Percentiles rank a stretch among this genome's conserved stretches.
phyloP scores from a whole-genome alignment of 768 basidiomycete species.

The Auricularia cornea region DNA sequence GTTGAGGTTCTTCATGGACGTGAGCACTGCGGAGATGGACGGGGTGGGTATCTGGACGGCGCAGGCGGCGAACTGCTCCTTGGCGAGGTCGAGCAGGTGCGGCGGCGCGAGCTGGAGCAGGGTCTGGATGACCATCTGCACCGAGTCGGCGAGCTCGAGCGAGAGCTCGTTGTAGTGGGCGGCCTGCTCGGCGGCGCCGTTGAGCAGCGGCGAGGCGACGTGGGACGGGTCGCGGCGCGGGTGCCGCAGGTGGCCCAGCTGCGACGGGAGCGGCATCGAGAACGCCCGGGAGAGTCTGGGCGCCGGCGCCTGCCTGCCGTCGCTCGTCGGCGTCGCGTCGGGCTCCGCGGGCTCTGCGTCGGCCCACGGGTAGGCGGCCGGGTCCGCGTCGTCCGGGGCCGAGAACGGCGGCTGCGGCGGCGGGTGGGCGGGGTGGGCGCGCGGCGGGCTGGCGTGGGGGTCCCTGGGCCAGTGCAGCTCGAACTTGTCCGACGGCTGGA shows the following conservation, averaged over 20 bases:
- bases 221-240: slow-evolving; percentile 38
- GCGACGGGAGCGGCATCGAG: slow-evolving; percentile 71
- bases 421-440: slow-evolving; percentile 29
- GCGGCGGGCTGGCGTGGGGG: slow-evolving; percentile 28
- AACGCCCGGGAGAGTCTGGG: slow-evolving; percentile 68
- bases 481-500: slow-evolving; percentile 48
- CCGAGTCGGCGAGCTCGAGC: slow-evolving; percentile 80
- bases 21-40: slow-evolving; percentile 81
- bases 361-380: slow-evolving; percentile 23
- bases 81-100: slow-evolving; percentile 85
- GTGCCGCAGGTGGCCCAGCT: slow-evolving; percentile 67
- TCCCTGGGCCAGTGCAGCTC: slow-evolving; percentile 51
- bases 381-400: slow-evolving; percentile 22
- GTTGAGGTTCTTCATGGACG: slow-evolving; percentile 88
- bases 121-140: slow-evolving; percentile 86
- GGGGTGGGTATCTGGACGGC: slow-evolving; percentile 80
- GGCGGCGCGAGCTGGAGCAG: slow-evolving; percentile 84
- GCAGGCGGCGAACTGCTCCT: slow-evolving; percentile 88
- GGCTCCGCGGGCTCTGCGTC: slow-evolving; percentile 18
- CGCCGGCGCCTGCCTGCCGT: not conserved
- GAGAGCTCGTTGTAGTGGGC: slow-evolving; percentile 59
- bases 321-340: not conserved
- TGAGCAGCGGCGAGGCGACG: slow-evolving; percentile 8
- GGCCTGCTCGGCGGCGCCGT: slow-evolving; percentile 23
- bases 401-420: slow-evolving; percentile 28